Percentiles rank a stretch among this genome's conserved stretches.
These are phyloP conservation scores for Hypoxylon intermedium DNA, from an alignment of 495 filamentous ascomycete genomes.

Conservation along the genomic window DNA sequence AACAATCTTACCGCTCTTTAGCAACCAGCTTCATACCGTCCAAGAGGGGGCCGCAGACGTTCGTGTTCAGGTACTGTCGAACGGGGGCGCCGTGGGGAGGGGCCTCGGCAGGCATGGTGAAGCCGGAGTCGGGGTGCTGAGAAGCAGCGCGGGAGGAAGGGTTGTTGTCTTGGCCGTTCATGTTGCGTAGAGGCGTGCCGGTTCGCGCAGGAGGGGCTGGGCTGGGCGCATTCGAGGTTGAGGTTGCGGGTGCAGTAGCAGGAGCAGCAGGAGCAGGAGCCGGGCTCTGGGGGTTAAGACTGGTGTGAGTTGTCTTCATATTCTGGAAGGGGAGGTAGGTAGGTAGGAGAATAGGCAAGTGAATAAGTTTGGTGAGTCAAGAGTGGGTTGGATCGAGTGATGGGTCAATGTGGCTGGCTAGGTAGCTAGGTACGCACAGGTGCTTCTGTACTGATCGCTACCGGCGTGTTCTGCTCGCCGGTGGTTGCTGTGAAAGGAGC, in stretches of 20 bases:
- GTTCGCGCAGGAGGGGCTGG: constrained; percentile 54
- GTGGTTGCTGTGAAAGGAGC: constrained; percentile 12
- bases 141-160: constrained; percentile 56
- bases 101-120: constrained; percentile 61
- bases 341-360: too few species aligned
- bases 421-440: constrained; percentile 24
- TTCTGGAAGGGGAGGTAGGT: too few species aligned
- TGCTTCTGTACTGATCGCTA: constrained; percentile 3
- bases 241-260: constrained; percentile 10
- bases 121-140: constrained; percentile 55
- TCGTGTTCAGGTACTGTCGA: constrained; percentile 86
- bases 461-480: constrained; percentile 10
- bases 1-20: constrained; percentile 73
- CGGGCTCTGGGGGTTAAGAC: constrained; percentile 36
- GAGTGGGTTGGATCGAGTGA: too few species aligned
- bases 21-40: constrained; percentile 93
- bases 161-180: constrained; percentile 22
- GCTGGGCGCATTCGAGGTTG: constrained; percentile 42
- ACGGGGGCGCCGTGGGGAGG: constrained; percentile 81
- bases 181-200: constrained; percentile 45
- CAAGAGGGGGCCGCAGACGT: constrained; percentile 81
- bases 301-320: constrained; percentile 29
- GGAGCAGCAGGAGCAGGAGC: constrained; percentile 17
- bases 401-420: neutral
- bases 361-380: too few species aligned